Conservation (phyloP, 2,329 filamentous ascomycete genomes). For the Pezicula rhizophila region DNA sequence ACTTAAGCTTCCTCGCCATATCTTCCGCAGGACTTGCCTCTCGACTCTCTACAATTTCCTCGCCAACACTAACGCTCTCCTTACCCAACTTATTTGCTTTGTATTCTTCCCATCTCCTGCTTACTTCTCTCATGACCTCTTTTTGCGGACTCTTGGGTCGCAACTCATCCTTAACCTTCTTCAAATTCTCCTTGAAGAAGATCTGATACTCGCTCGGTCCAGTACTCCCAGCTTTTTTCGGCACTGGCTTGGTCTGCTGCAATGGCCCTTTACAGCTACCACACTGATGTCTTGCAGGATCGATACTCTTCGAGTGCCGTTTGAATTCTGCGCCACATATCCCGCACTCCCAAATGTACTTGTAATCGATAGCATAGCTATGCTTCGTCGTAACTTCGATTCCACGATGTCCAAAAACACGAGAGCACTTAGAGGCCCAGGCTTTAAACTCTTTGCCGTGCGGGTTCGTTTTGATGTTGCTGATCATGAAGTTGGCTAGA, state of each 20-base stretch:
- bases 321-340: constrained; percentile 68
- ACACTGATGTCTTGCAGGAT: constrained; percentile 65
- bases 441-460: constrained; percentile 80
- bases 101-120: constrained; percentile 52
- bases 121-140: constrained; percentile 64
- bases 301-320: constrained; percentile 80
- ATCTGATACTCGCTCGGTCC: constrained; percentile 43
- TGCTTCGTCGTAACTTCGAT: constrained; percentile 87
- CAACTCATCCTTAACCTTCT: constrained; percentile 48
- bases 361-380: constrained; percentile 83
- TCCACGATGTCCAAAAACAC: constrained; percentile 52
- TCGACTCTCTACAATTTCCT: constrained; percentile 6
- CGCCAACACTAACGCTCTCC: constrained; percentile 1
- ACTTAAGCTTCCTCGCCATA: constrained; percentile 25
- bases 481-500: constrained; percentile 85
- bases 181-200: constrained; percentile 65
- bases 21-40: constrained; percentile 10
- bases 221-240: constrained; percentile 37
- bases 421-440: constrained; percentile 56
- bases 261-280: constrained; percentile 67
- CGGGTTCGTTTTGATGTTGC: constrained; percentile 65
- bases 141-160: constrained; percentile 52
- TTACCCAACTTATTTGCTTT: constrained; percentile 29
- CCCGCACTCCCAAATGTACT: constrained; percentile 79
- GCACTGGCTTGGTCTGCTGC: constrained; percentile 73